Base-by-base conservation (phyloP, 768 basidiomycete genomes). In the Termitomyces heimii region DNA sequence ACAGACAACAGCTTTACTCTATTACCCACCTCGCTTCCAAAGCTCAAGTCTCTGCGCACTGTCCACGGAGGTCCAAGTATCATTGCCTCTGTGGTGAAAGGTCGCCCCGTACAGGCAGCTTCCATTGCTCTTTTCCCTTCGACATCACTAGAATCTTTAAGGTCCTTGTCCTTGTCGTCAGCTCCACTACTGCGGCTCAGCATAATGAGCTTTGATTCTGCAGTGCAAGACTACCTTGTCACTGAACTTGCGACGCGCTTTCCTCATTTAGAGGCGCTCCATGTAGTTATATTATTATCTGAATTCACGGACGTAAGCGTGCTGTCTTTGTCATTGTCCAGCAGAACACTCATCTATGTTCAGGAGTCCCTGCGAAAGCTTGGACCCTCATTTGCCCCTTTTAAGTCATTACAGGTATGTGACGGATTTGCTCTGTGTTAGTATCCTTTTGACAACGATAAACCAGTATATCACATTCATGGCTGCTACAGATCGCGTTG, bases 381-480 rank as follows among this genome's bases (percentile, higher is more conserved):
- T 0, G 75, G 75, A 0, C 64, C 70, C 0, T 64, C 71, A 29
- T 68, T 86, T 4, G 58, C 69, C 22, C 67, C 67, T 4, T 85
- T 86, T 58, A 77, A 67, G 45, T 66, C 70, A 16, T 63, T 79
- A 8, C 67, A 72, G 62, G 74, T 73, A 26, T 28, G 58, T 61
- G 52, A 48, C 48, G 12, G 59, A 18, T 10, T 13, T 22, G 29
- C 18, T 58, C 24, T 13, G 14, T 48, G 35, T 44, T 44, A 34
- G 4, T 26, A 10, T 28, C 31, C 35, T 46, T 18, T 35, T 7
- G 20, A 40, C 47, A 47, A 16, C 56, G 53, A 43, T 56, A 47
- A 59, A 68, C 45, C 64, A 81, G 60, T 85, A 83, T 57, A 75
- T 86, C 22, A 85, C 84, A 8, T 83, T 84, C 63, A 83, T 86